Evolutionary conservation across 441 rosid genomes (phyloP).

Genomic region (Croton laevigatus): DNA sequence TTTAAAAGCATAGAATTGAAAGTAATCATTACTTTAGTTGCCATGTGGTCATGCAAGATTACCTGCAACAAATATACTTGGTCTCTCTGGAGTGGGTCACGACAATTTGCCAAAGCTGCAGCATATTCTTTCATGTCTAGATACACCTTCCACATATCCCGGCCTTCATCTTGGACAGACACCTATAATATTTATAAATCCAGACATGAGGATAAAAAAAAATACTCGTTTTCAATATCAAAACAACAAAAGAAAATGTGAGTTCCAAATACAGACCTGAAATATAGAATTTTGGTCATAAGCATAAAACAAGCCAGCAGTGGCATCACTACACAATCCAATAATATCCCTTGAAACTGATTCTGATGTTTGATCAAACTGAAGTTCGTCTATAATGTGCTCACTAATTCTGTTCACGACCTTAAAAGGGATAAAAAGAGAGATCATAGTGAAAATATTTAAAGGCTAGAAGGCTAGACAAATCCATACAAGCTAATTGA

Average conservation of each 20-base stretch:
- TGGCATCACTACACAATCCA: slow-evolving; percentile 94
- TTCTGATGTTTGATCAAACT: slow-evolving; percentile 88
- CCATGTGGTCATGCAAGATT: slow-evolving; percentile 21
- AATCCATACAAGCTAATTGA: not conserved
- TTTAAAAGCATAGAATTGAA: slow-evolving; percentile 5
- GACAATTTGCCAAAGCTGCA: slow-evolving; percentile 90
- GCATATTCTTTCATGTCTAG: slow-evolving; percentile 93
- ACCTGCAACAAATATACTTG: slow-evolving; percentile 99
- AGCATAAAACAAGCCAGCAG: slow-evolving; percentile 97
- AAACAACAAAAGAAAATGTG: slow-evolving; percentile 16
- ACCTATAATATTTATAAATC: slow-evolving; percentile 51
- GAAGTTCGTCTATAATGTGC: slow-evolving; percentile 94
- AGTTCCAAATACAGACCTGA: slow-evolving; percentile 56
- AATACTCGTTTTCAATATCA: slow-evolving; percentile 14
- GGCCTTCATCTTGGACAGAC: slow-evolving; percentile 90
- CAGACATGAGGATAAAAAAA: slow-evolving; percentile 22
- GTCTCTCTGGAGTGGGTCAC: slow-evolving; percentile 91
- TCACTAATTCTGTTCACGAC: slow-evolving; percentile 97
- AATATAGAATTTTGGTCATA: slow-evolving; percentile 95
- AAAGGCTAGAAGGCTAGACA: slow-evolving; percentile 3
- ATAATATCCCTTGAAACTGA: slow-evolving; percentile 85
- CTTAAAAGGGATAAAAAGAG: slow-evolving; percentile 38
- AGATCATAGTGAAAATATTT: slow-evolving; percentile 11
- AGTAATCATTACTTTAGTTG: slow-evolving; percentile 14
- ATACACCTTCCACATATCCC: slow-evolving; percentile 99